Evolutionary conservation across 1,139 yeast species (phyloP).

Genomic region (Citeromyces hawaiiensis): DNA sequence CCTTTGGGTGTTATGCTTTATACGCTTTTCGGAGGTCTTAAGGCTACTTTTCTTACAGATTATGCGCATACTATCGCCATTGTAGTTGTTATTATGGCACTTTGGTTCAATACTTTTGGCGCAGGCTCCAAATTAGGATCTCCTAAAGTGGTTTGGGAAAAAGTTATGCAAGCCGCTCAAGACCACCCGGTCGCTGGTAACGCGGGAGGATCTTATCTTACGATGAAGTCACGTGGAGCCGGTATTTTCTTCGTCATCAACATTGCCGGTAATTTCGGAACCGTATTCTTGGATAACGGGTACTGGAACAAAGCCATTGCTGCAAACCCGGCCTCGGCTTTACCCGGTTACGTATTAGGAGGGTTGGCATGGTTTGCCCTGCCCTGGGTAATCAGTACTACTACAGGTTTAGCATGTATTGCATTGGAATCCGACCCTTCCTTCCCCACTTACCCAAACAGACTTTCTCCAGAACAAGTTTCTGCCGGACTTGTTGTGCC

Average conservation of each 20-base stretch:
- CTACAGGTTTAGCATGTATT: conserved; percentile 23
- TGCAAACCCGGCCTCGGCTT: conserved; percentile 21
- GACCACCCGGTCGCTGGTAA: conserved; percentile 17
- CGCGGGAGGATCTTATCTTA: conserved; percentile 5
- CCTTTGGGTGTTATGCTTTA: conserved; percentile 40
- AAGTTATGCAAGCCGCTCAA: conserved; percentile 16
- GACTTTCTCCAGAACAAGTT: conserved; percentile 10
- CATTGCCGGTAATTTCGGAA: conserved; percentile 15
- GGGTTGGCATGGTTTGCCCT: conserved; percentile 27
- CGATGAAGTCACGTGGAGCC: conserved; percentile 1
- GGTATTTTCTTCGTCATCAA: conserved; percentile 11
- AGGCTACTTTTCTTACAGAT: conserved; percentile 32
- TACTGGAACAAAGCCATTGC: conserved; percentile 31
- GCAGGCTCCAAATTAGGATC: conserved; percentile 21
- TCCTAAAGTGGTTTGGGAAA: conserved; percentile 21
- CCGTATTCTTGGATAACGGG: conserved; percentile 29
- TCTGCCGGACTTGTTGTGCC: conserved; percentile 16
- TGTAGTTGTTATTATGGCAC: conserved; percentile 21
- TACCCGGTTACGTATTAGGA: conserved; percentile 24
- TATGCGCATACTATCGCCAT: conserved; percentile 30
- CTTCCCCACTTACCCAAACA: conserved; percentile 21
- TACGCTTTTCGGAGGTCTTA: conserved; percentile 38
- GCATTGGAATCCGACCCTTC: conserved; percentile 19
- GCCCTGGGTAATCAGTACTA: conserved; percentile 24
- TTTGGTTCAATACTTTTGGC: conserved; percentile 18